Evolutionary conservation across 495 filamentous ascomycete species (phyloP).

Genomic region (Aspergillus leporis): DNA sequence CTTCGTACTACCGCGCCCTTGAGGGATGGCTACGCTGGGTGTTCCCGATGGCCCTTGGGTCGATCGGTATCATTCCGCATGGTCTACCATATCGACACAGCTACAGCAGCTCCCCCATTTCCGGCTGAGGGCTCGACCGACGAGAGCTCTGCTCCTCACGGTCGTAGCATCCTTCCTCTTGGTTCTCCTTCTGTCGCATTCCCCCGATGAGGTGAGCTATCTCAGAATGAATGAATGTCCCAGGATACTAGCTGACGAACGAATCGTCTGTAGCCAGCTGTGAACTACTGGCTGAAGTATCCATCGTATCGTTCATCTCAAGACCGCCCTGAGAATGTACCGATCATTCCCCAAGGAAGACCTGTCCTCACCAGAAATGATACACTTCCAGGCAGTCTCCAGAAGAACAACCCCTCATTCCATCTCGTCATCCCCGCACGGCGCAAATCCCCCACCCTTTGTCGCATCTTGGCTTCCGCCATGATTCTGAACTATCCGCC

Average conservation of each 20-base stretch:
- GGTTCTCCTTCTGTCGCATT: constrained; percentile 23
- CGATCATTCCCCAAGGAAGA: constrained; percentile 28
- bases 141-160: constrained; percentile 25
- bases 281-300: constrained; percentile 39
- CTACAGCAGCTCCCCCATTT: constrained; percentile 30
- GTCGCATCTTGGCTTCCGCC: constrained; percentile 60
- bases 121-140: constrained; percentile 35
- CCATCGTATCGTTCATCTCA: constrained; percentile 38
- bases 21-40: constrained; percentile 35
- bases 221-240: background rate
- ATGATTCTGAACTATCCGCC: constrained; percentile 64
- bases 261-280: constrained; percentile 19
- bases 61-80: constrained; percentile 29
- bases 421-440: constrained; percentile 61
- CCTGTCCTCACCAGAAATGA: constrained; percentile 24
- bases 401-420: constrained; percentile 55
- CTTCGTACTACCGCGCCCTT: background rate
- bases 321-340: constrained; percentile 37
- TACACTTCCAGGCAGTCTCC: constrained; percentile 35
- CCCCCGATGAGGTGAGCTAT: constrained; percentile 21
- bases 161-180: constrained; percentile 30
- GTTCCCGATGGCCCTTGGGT: constrained; percentile 28
- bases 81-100: constrained; percentile 26
- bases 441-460: constrained; percentile 51
- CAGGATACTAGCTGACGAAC: constrained; percentile 1